Evolutionary conservation across 345 rosid species (phyloP).

Genomic region (Eucalyptus decipiens): DNA sequence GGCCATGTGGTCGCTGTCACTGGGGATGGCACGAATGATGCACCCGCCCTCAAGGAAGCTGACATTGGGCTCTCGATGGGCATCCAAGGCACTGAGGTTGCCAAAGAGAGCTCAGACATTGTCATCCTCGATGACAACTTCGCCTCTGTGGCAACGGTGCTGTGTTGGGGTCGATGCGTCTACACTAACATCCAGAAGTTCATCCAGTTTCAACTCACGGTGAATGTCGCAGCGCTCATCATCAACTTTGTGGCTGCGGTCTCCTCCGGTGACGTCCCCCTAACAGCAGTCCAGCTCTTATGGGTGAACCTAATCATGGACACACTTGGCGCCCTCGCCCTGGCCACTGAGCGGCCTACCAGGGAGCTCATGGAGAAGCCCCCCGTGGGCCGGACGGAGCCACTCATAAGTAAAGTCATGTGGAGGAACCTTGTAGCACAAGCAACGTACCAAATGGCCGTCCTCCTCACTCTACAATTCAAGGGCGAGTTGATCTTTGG

Average conservation of each 20-base stretch:
- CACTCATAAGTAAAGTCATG: constrained; percentile 65
- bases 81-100: constrained; percentile 68
- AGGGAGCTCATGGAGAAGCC: too few species aligned
- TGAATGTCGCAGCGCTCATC: too few species aligned
- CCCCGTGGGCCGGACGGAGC: constrained; percentile 14
- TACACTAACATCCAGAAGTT: too few species aligned
- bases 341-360: too few species aligned
- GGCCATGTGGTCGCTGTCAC: constrained; percentile 75
- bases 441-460: constrained; percentile 37
- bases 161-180: too few species aligned
- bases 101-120: constrained; percentile 72
- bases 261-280: too few species aligned
- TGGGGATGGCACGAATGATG: constrained; percentile 69
- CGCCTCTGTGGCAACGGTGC: too few species aligned
- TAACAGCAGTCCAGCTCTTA: too few species aligned
- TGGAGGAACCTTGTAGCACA: constrained; percentile 55
- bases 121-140: constrained; percentile 46
- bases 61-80: constrained; percentile 77
- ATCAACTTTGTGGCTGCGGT: too few species aligned
- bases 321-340: too few species aligned
- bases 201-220: too few species aligned
- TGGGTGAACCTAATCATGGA: too few species aligned
- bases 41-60: constrained; percentile 69
- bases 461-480: constrained; percentile 57
- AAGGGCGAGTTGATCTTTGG: neutral